These are phyloP conservation scores for Taxawa tesnikishii DNA, from an alignment of 2,329 filamentous ascomycete genomes.

Conservation along the genomic window DNA sequence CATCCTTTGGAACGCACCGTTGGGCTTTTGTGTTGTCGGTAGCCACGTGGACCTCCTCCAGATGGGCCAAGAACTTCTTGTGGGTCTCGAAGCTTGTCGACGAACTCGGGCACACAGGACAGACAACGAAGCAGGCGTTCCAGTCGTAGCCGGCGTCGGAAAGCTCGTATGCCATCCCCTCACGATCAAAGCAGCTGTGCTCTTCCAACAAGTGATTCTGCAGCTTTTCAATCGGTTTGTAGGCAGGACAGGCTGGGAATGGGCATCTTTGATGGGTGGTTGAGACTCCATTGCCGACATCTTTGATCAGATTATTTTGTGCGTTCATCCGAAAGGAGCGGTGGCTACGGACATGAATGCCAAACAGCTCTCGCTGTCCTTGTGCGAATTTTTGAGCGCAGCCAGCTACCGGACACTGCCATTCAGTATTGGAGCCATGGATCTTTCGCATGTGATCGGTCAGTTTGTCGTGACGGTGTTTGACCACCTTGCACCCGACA, in stretches of 20 bases:
- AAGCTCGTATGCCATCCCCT: neutral
- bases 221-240: neutral
- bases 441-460: neutral
- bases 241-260: neutral
- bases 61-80: neutral
- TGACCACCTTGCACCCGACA: neutral
- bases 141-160: neutral
- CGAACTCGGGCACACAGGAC: neutral
- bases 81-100: too few species aligned
- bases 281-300: neutral
- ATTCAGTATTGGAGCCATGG: neutral
- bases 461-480: neutral
- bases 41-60: neutral
- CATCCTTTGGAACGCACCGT: neutral
- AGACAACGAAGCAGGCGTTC: neutral
- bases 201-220: neutral
- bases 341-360: neutral
- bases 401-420: neutral
- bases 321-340: neutral
- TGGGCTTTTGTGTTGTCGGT: neutral
- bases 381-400: neutral
- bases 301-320: neutral
- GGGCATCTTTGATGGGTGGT: neutral
- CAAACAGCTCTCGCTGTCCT: neutral
- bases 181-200: neutral